Base-by-base conservation (phyloP, 108 stramenopile species). In the Ochromonas danica region DNA sequence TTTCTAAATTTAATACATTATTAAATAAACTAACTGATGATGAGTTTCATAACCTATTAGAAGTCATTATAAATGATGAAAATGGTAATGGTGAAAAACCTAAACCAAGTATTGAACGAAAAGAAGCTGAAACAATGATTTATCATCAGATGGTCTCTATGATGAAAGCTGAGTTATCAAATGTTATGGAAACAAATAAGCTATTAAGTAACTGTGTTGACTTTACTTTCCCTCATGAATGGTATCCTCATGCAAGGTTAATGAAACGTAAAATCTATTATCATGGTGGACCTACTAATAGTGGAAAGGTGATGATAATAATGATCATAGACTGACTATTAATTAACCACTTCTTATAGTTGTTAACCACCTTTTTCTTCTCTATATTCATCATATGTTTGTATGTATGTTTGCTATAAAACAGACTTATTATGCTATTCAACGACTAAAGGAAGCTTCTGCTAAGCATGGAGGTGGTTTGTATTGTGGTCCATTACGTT, bases 401-500 rank as follows among this genome's bases (percentile, higher is more conserved):
- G 22, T 51, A 51, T 51, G 6, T 22, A 14, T 51, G 14, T 14
- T 14, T 51, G 14, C 6, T 14, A 14, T 51, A 51, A 51, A 14
- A 14, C 45, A 97, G 79, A 97, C 96, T 30, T 94, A 97, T 80
- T 78, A 85, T 39, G 96, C 96, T 0, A 81, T 97, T 39, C 81
- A 92, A 78, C 86, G 92, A 38, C 88, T 97, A 40, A 89, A 89
- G 77, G 71, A 86, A 28, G 94, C 91, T 39, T 82, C 89, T 40
- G 42, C 79, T 1, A 22, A 31, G 40, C 62, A 43, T 63, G 79
- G 74, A 0, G 78, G 83, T 40, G 96, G 96, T 30, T 74, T 97
- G 71, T 97, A 95, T 81, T 80, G 91, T 36, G 94, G 94, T n/a
- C 96, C 96, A 6, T 84, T 97, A 17, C 92, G 96, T n/a, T 84